These are phyloP conservation scores for Pythium brassicae DNA, from an alignment of 352 stramenopile species.

Conservation along the genomic window DNA sequence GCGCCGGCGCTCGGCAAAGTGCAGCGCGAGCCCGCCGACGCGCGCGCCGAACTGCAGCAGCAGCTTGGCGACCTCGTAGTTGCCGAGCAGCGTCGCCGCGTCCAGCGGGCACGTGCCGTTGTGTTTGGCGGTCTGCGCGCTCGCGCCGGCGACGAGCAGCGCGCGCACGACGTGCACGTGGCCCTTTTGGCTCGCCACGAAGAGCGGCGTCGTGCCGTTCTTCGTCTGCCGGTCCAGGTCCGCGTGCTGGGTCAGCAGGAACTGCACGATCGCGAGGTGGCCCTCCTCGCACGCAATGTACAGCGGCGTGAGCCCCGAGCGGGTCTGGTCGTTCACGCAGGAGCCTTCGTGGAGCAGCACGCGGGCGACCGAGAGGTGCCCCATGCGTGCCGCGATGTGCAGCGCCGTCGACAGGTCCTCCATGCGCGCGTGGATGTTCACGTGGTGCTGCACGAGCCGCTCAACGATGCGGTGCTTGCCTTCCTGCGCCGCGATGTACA, in stretches of 20 bases:
- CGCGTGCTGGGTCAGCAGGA: constrained; percentile 35
- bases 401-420: constrained; percentile 74
- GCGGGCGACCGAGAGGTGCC: constrained; percentile 45
- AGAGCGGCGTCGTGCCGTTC: constrained; percentile 68
- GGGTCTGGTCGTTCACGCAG: constrained; percentile 63
- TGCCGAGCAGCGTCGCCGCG: constrained; percentile 56
- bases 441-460: constrained; percentile 36
- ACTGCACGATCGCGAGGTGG: constrained; percentile 55
- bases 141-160: constrained; percentile 53
- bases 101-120: constrained; percentile 76
- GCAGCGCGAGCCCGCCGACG: constrained; percentile 56
- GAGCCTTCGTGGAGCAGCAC: constrained; percentile 51
- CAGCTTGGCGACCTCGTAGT: constrained; percentile 51
- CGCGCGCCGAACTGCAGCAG: constrained; percentile 65
- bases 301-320: constrained; percentile 70
- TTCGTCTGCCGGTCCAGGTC: constrained; percentile 34
- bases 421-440: constrained; percentile 67
- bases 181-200: constrained; percentile 73
- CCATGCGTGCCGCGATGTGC: constrained; percentile 80
- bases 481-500: constrained; percentile 81
- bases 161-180: constrained; percentile 47
- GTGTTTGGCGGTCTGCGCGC: constrained; percentile 50
- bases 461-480: constrained; percentile 63
- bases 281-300: constrained; percentile 87
- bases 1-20: constrained; percentile 69